Evolutionary conservation across 495 filamentous ascomycete species (phyloP).

Genomic region (Stereocaulon alpinum): DNA sequence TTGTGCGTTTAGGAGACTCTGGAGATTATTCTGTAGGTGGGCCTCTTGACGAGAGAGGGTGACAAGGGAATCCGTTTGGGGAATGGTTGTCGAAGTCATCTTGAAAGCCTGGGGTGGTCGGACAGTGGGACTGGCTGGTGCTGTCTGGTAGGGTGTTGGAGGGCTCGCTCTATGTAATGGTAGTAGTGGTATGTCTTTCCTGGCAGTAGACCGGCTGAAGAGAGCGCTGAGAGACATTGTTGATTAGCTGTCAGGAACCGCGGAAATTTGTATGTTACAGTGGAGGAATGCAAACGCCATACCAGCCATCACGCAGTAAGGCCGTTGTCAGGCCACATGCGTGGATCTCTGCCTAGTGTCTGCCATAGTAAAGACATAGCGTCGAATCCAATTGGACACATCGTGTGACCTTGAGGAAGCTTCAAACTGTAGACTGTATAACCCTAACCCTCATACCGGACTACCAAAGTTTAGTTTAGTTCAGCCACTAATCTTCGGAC

Average conservation of each 20-base stretch:
- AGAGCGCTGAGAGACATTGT: constrained; percentile 15
- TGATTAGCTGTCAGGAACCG: neutral
- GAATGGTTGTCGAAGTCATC: constrained; percentile 21
- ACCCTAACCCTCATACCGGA: neutral
- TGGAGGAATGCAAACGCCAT: neutral
- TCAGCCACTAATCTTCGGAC: too few species aligned
- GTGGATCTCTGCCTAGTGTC: neutral
- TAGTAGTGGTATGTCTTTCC: constrained; percentile 17
- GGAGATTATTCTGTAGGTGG: constrained; percentile 63
- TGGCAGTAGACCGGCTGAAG: constrained; percentile 1
- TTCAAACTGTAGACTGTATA: neutral
- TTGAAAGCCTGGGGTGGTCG: neutral
- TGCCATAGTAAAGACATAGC: neutral
- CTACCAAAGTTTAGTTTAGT: too few species aligned
- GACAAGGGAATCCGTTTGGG: constrained; percentile 34
- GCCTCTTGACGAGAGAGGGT: constrained; percentile 37
- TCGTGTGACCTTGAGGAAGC: neutral
- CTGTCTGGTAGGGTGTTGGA: constrained; percentile 6
- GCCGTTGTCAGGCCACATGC: neutral
- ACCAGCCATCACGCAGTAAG: neutral
- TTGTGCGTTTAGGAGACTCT: constrained; percentile 76
- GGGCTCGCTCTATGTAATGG: constrained; percentile 10
- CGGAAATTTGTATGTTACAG: neutral
- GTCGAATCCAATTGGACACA: neutral
- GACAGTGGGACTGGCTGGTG: constrained; percentile 3